Conservation (phyloP, 1,139 yeast genomes). For the Lodderomyces elongisporus region DNA sequence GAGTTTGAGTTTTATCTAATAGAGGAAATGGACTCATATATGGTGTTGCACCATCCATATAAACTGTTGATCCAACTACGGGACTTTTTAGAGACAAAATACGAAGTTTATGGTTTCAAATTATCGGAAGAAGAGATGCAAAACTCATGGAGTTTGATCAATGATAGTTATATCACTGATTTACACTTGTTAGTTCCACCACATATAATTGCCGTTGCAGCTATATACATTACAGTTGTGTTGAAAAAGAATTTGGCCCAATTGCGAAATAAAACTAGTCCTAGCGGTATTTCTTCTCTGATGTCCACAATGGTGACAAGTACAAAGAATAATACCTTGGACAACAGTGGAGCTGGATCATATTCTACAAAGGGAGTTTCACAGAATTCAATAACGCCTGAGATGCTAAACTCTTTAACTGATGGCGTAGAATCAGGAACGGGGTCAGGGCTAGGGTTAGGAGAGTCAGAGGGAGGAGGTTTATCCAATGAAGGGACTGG, state of each 20-base stretch:
- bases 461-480: not conserved
- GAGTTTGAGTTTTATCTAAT: slow-evolving; percentile 92
- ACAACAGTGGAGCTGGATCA: not conserved
- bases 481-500: not conserved
- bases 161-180: slow-evolving; percentile 88
- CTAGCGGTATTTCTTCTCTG: not conserved
- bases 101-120: slow-evolving; percentile 26
- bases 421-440: not conserved
- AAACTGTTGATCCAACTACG: slow-evolving; percentile 61
- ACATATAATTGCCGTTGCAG: slow-evolving; percentile 79
- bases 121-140: slow-evolving; percentile 71
- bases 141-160: slow-evolving; percentile 82
- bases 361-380: not conserved
- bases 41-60: slow-evolving; percentile 88
- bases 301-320: not conserved
- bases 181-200: slow-evolving; percentile 81
- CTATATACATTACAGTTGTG: slow-evolving; percentile 71
- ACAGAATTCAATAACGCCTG: no score
- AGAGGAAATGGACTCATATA: slow-evolving; percentile 79
- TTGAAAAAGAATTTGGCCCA: slow-evolving; percentile 39
- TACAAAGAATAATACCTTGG: not conserved
- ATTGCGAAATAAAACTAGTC: slow-evolving; percentile 9
- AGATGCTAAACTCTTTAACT: no score
- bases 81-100: slow-evolving; percentile 34
- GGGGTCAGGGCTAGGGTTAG: not conserved